Conservation (phyloP, 2,329 filamentous ascomycete species). For the Graphilbum sp. region DNA sequence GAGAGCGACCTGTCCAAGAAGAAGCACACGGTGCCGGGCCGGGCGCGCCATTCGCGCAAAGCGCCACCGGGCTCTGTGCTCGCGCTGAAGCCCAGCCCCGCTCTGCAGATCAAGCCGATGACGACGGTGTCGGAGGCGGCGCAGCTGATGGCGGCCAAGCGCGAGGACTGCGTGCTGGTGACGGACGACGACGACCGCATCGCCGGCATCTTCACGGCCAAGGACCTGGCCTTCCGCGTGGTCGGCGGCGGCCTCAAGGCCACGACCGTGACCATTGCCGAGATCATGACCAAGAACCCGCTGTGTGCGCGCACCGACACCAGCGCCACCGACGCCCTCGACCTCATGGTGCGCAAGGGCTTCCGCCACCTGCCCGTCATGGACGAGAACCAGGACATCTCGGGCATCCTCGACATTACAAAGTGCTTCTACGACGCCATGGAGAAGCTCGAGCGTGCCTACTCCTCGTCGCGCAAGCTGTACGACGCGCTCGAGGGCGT, state of each 20-base stretch:
- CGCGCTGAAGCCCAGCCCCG: constrained; percentile 84
- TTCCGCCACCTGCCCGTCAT: constrained; percentile 97
- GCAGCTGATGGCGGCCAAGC: constrained; percentile 96
- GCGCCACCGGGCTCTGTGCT: constrained; percentile 92
- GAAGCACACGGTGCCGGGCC: constrained; percentile 59
- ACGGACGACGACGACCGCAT: constrained; percentile 97
- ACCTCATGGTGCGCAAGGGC: constrained; percentile 95
- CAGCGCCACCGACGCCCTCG: constrained; percentile 89
- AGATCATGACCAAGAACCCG: constrained; percentile 99
- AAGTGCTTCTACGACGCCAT: constrained; percentile 99
- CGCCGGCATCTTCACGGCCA: constrained; percentile 96
- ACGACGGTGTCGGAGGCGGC: constrained; percentile 93
- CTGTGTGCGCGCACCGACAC: constrained; percentile 95
- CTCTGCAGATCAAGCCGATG: constrained; percentile 89
- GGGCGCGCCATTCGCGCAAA: constrained; percentile 75
- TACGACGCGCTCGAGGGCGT: constrained; percentile 97
- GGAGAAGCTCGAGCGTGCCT: constrained; percentile 97
- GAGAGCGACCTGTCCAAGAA: constrained; percentile 97
- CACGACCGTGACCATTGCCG: constrained; percentile 77
- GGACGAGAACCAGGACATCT: constrained; percentile 99
- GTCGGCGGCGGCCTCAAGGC: constrained; percentile 84
- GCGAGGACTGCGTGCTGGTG: constrained; percentile 93
- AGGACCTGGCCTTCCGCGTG: constrained; percentile 93
- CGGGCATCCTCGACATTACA: constrained; percentile 93
- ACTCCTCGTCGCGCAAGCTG: constrained; percentile 92